Base-by-base conservation (phyloP, 1,284 basidiomycete genomes). In the Paramarasmius palmivorus region DNA sequence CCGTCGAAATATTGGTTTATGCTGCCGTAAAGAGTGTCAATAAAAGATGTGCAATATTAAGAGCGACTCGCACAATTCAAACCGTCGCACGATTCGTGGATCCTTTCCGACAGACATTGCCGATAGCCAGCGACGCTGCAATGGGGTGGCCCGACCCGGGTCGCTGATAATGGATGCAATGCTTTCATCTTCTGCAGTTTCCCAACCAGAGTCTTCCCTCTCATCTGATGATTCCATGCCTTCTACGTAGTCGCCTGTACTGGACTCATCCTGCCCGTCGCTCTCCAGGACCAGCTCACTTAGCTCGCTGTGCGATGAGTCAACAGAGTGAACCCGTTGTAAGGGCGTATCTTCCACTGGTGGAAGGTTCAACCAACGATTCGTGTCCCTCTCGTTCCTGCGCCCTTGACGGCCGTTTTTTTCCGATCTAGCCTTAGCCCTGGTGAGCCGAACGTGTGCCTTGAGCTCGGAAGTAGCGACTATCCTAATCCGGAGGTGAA, bases 401-500 rank as follows among this genome's bases (percentile, higher is more conserved):
- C 44, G n/a, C n/a, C 44, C 22, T 32, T 29, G 23, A 9, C 44
- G 23, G 25, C 8, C 3, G 12, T 63, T 50, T 59, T 50, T 39
- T 25, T 40, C 38, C 54, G 20, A 59, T 63, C 67, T 59, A 58
- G 23, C 17, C 62, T 64, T 49, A 69, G 81, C 76, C 53, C 79
- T 73, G 20, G 70, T 71, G 26, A 71, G 65, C 53, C 78, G 74
- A 23, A 88, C 86, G 5, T 72, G 77, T 40, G 81, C 71, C 70
- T 98, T 98, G 54, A 98, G 74, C 39, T 83, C 81, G 2, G 81
- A 77, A 0, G 90, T 87, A 0, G 90, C 93, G 19, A 95, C 79
- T 34, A 98, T 79, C 36, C 95, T 86, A 49, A 96, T 84, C 38
- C 90, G 85, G 7, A 95, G 83, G 66, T 95, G 95, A 41, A 95